Conservation (phyloP, 495 filamentous ascomycete species). For the Xylaria intraflava region DNA sequence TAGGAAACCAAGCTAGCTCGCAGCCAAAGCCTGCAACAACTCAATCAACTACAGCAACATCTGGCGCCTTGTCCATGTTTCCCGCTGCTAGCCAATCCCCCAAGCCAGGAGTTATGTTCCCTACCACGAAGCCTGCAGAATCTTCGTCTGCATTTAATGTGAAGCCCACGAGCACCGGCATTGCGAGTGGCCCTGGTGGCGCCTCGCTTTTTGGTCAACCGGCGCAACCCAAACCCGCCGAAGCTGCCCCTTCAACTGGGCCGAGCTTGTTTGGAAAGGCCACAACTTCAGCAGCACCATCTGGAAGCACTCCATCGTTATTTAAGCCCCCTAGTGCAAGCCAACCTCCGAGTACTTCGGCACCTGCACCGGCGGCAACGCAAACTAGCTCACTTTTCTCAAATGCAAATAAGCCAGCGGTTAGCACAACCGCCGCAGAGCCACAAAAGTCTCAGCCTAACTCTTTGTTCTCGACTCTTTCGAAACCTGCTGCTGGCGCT, state of each 20-base stretch:
- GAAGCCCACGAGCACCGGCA: constrained; percentile 12
- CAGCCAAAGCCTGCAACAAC: constrained; percentile 11
- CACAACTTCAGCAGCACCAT: constrained; percentile 10
- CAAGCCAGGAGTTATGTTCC: constrained; percentile 15
- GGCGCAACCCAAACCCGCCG: constrained; percentile 18
- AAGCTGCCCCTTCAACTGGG: constrained; percentile 13
- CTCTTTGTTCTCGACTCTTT: constrained; percentile 11
- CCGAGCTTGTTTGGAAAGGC: constrained; percentile 18
- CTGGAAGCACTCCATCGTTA: constrained; percentile 11
- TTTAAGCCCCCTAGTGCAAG: constrained; percentile 11
- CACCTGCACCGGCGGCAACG: constrained; percentile 19
- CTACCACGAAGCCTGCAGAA: constrained; percentile 18
- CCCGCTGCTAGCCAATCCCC: constrained; percentile 6
- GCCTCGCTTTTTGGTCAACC: constrained; percentile 14
- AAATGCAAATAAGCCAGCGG: constrained; percentile 16
- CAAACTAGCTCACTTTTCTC: constrained; percentile 20
- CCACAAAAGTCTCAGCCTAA: constrained; percentile 13
- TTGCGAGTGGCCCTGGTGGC: background rate
- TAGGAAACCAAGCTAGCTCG: constrained; percentile 7
- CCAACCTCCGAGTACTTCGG: constrained; percentile 11
- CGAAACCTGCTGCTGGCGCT: constrained; percentile 10
- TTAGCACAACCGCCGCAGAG: constrained; percentile 13
- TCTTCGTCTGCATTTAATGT: constrained; percentile 15
- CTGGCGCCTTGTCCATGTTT: constrained; percentile 13
- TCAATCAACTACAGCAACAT: constrained; percentile 9